phyloP scores from a whole-genome alignment of 352 stramenopile species.

The Globisporangium yorkense region DNA sequence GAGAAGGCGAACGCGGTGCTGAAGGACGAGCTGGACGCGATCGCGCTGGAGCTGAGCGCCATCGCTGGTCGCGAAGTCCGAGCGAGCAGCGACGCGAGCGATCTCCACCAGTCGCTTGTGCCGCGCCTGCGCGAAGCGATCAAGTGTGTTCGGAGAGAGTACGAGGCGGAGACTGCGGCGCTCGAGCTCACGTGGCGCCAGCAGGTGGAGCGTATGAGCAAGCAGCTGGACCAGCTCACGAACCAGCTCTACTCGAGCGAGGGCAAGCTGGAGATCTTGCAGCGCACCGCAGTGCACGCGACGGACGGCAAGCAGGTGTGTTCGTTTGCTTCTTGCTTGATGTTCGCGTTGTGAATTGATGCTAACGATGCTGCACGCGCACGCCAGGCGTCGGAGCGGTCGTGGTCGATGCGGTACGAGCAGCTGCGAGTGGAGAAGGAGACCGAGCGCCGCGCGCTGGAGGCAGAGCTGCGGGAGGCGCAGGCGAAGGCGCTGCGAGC shows the following conservation, averaged over 20 bases:
- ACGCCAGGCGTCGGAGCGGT: constrained; percentile 21
- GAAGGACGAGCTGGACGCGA: constrained; percentile 30
- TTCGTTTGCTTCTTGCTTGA: background rate
- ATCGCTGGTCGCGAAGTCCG: constrained; percentile 15
- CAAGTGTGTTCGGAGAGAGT: constrained; percentile 15
- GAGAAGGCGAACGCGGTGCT: constrained; percentile 26
- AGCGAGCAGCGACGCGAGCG: constrained; percentile 1
- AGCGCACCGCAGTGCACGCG: constrained; percentile 33
- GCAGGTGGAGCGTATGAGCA: constrained; percentile 25
- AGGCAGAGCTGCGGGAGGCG: constrained; percentile 39
- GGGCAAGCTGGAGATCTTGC: constrained; percentile 36
- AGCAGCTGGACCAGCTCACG: constrained; percentile 36
- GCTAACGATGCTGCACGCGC: too few relatives aligned
- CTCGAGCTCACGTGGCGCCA: constrained; percentile 45
- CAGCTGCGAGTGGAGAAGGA: constrained; percentile 40
- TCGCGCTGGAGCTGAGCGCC: constrained; percentile 32
- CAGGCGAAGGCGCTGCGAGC: constrained; percentile 23
- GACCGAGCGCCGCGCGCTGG: constrained; percentile 25
- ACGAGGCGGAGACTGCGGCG: constrained; percentile 28
- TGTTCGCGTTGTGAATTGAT: background rate
- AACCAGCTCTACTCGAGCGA: constrained; percentile 41
- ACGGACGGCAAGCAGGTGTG: constrained; percentile 41
- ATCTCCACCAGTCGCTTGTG: background rate
- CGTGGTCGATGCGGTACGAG: constrained; percentile 38
- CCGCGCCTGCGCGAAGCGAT: constrained; percentile 7